Percentiles rank a stretch among this genome's conserved stretches.
Conservation (phyloP, 2,329 filamentous ascomycete species). For the Penicillium sp. region DNA sequence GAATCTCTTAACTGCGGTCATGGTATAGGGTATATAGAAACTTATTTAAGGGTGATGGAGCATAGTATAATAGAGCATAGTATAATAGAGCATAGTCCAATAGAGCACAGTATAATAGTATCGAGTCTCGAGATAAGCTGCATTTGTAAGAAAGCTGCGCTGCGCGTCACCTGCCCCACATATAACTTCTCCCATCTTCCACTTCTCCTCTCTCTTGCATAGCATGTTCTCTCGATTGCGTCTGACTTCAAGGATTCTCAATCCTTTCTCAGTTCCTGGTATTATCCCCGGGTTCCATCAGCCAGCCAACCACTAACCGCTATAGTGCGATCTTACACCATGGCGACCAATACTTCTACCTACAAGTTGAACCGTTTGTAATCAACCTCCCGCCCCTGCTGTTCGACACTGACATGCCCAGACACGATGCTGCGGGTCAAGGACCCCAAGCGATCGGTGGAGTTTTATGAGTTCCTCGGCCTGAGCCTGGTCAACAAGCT, state of each 20-base stretch:
- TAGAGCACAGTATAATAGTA: too few relatives aligned
- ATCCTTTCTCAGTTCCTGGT: conserved; percentile 21
- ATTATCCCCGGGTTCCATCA: background rate
- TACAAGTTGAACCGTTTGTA: conserved; percentile 63
- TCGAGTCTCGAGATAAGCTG: too few relatives aligned
- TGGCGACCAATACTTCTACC: conserved; percentile 55
- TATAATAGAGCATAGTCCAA: too few relatives aligned
- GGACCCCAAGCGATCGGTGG: conserved; percentile 80
- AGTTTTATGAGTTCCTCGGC: conserved; percentile 91
- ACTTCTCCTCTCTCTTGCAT: background rate
- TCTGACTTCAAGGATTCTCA: conserved; percentile 25
- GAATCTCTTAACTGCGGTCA: background rate
- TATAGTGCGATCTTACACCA: conserved; percentile 38
- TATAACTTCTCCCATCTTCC: conserved; percentile 10
- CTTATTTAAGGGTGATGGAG: too few relatives aligned
- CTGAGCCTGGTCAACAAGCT: conserved; percentile 79
- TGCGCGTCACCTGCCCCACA: conserved; percentile 13
- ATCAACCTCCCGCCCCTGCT: background rate
- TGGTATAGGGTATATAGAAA: background rate
- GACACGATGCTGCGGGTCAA: conserved; percentile 80
- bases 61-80: too few relatives aligned
- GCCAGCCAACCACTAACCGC: conserved; percentile 15
- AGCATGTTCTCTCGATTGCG: conserved; percentile 24
- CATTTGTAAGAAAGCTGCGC: background rate
- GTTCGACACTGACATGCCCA: conserved; percentile 12